Percentiles rank a stretch among this genome's conserved stretches.
These are phyloP conservation scores for Apophysomyces elegans DNA, from an alignment of 371 early-diverging fungal genomes.

Conservation along the genomic window DNA sequence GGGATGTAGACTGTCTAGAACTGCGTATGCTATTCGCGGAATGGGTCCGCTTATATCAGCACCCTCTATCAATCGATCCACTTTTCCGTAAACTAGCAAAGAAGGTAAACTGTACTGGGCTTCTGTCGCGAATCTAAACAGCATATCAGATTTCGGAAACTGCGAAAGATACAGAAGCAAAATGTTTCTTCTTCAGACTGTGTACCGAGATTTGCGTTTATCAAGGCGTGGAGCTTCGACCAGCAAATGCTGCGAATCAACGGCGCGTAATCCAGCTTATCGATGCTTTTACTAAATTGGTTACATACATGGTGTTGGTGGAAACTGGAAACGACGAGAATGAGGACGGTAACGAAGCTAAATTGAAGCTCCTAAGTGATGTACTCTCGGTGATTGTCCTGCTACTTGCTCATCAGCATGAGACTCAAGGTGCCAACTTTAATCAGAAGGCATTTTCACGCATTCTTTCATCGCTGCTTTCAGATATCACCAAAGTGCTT, in stretches of 20 bases:
- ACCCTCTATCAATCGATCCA: constrained; percentile 77
- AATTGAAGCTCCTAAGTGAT: constrained; percentile 69
- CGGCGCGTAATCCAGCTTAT: constrained; percentile 68
- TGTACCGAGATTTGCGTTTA: constrained; percentile 84
- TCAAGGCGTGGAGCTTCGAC: constrained; percentile 60
- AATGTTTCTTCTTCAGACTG: constrained; percentile 85
- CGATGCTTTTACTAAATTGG: constrained; percentile 81
- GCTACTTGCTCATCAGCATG: constrained; percentile 83
- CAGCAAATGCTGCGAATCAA: constrained; percentile 41
- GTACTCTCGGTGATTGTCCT: constrained; percentile 84
- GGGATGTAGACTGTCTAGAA: constrained; percentile 60
- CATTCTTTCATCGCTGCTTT: constrained; percentile 84
- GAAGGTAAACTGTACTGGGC: constrained; percentile 51
- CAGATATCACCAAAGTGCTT: constrained; percentile 72
- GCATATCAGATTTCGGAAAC: constrained; percentile 40
- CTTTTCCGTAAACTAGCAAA: constrained; percentile 58
- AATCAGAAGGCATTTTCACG: constrained; percentile 93
- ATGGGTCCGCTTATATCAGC: constrained; percentile 89
- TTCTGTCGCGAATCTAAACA: background rate
- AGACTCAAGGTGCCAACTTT: constrained; percentile 74
- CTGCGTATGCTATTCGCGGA: constrained; percentile 75
- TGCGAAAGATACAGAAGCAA: constrained; percentile 68
- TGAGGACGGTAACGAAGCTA: constrained; percentile 53
- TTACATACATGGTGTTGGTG: constrained; percentile 68
- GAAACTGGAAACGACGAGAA: constrained; percentile 35